Conservation (phyloP, 1,139 yeast species). For the Scheffersomyces cryptocercus region DNA sequence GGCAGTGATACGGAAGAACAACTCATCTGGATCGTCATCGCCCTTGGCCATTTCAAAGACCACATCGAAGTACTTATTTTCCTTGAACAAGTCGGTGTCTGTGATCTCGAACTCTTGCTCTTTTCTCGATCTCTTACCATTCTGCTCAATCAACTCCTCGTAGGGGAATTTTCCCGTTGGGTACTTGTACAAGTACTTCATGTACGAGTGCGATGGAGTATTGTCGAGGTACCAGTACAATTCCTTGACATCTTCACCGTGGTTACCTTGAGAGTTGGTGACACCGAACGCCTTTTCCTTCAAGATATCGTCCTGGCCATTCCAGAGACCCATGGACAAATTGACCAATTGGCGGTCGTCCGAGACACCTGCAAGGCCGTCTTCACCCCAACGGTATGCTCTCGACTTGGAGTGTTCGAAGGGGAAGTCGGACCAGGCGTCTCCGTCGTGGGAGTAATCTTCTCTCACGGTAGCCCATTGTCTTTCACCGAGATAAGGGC, state of each 20-base stretch:
- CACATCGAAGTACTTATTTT: constrained; percentile 84
- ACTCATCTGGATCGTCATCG: constrained; percentile 77
- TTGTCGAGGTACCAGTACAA: constrained; percentile 86
- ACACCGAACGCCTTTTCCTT: constrained; percentile 89
- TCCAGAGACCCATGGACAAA: constrained; percentile 85
- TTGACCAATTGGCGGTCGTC: constrained; percentile 84
- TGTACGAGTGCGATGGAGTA: constrained; percentile 91
- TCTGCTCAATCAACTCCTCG: constrained; percentile 69
- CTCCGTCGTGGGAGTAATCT: constrained; percentile 85
- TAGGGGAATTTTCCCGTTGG: constrained; percentile 88
- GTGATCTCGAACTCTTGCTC: constrained; percentile 72
- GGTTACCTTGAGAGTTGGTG: constrained; percentile 92
- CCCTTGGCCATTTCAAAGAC: constrained; percentile 91
- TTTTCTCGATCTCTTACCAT: constrained; percentile 61
- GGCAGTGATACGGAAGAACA: constrained; percentile 84
- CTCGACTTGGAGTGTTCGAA: constrained; percentile 85
- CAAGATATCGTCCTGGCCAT: constrained; percentile 81
- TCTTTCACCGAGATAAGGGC: constrained; percentile 87
- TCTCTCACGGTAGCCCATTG: constrained; percentile 96
- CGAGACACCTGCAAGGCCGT: constrained; percentile 89
- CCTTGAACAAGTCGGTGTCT: constrained; percentile 77
- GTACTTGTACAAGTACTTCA: constrained; percentile 90
- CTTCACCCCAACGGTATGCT: constrained; percentile 95
- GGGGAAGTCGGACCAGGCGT: constrained; percentile 91
- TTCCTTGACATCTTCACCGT: constrained; percentile 91